A percentile compares a stretch with the other conserved stretches of the same genome.
phyloP scores from a whole-genome alignment of 192 early-diverging fungal species.

The Coemansia sp. region DNA sequence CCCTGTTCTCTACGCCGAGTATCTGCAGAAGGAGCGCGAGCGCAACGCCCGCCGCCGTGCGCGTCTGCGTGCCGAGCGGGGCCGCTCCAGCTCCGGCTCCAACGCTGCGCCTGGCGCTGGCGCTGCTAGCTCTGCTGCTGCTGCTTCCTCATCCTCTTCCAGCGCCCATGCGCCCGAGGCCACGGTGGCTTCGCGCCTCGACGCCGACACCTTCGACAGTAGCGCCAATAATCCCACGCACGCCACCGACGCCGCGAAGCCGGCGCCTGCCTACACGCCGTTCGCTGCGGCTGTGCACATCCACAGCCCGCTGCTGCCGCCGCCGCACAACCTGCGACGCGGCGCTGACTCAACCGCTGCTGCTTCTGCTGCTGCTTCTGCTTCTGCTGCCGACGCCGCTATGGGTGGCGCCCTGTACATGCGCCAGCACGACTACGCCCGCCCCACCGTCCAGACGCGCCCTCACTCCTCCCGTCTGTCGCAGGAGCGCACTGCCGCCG shows the following conservation, averaged over 20 bases:
- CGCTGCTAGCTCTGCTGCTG: not conserved
- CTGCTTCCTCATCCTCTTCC: not conserved
- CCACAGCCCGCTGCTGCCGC: conserved; percentile 30
- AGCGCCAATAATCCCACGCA: conserved; percentile 34
- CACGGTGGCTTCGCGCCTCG: conserved; percentile 4
- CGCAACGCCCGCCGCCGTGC: conserved; percentile 53
- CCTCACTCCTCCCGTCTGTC: not conserved
- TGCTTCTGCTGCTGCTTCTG: not conserved
- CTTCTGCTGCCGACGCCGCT: not conserved
- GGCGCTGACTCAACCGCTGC: conserved; percentile 15
- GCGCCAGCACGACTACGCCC: conserved; percentile 4
- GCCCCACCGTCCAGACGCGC: not conserved
- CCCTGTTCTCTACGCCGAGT: conserved; percentile 51
- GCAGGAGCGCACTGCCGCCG: conserved; percentile 7
- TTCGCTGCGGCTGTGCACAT: conserved; percentile 33
- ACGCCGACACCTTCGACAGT: conserved; percentile 24
- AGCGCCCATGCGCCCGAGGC: not conserved
- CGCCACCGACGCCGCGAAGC: conserved; percentile 22
- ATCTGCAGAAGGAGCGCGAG: conserved; percentile 55
- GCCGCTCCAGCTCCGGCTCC: conserved; percentile 44
- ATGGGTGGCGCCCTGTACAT: not conserved
- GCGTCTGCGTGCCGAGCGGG: conserved; percentile 49
- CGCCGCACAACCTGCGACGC: conserved; percentile 37
- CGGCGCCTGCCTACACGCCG: conserved; percentile 31
- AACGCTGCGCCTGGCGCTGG: conserved; percentile 6